phyloP scores from a whole-genome alignment of 345 rosid genomes.

The Arabidopsis thaliana region TAIR10.1 NC_003070.9:7328501-7329000 shows the following conservation, averaged over 20 bases:
- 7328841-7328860: slow-evolving; percentile 93
- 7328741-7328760: slow-evolving; percentile 62
- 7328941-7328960: slow-evolving; percentile 1
- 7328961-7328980: slow-evolving; percentile 37
- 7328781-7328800: slow-evolving; percentile 71
- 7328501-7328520: slow-evolving; percentile 60
- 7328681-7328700: slow-evolving; percentile 35
- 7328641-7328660: slow-evolving; percentile 70
- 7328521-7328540: slow-evolving; percentile 71
- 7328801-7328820: slow-evolving; percentile 74
- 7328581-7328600: slow-evolving; percentile 68
- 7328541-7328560: slow-evolving; percentile 65
- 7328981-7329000: neutral
- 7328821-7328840: slow-evolving; percentile 89
- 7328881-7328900: slow-evolving; percentile 67
- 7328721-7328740: slow-evolving; percentile 55
- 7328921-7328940: slow-evolving; percentile 62
- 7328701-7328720: slow-evolving; percentile 27
- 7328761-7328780: slow-evolving; percentile 51
- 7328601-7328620: slow-evolving; percentile 70
- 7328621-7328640: slow-evolving; percentile 67
- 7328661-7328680: slow-evolving; percentile 50
- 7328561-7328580: slow-evolving; percentile 65
- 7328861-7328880: slow-evolving; percentile 67
- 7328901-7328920: slow-evolving; percentile 80